phyloP scores from a whole-genome alignment of 768 basidiomycete genomes.

The Lactarius sanguifluus region DNA sequence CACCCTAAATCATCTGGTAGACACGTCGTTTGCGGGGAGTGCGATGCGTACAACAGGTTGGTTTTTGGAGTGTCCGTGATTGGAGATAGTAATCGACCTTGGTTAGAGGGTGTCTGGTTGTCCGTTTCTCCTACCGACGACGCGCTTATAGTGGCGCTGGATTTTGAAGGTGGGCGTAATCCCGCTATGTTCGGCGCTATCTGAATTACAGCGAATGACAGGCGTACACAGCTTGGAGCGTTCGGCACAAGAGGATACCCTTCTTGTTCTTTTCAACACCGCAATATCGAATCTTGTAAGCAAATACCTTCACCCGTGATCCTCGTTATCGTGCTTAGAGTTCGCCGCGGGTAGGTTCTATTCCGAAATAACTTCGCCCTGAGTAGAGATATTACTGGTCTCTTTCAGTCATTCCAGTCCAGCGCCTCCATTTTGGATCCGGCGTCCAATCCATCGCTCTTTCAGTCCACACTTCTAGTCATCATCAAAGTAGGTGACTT shows the following conservation, averaged over 20 bases:
- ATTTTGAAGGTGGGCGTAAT: slow-evolving; percentile 53
- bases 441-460: slow-evolving; percentile 55
- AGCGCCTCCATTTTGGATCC: slow-evolving; percentile 59
- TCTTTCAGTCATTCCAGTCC: slow-evolving; percentile 63
- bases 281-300: slow-evolving; percentile 61
- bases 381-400: slow-evolving; percentile 56
- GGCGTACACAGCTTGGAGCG: slow-evolving; percentile 67
- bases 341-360: slow-evolving; percentile 43
- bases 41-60: slow-evolving; percentile 60
- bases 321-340: not conserved
- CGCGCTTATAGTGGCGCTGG: slow-evolving; percentile 54
- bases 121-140: slow-evolving; percentile 62
- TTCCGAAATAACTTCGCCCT: slow-evolving; percentile 68
- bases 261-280: slow-evolving; percentile 64
- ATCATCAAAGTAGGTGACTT: slow-evolving; percentile 54
- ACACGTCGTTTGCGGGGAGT: slow-evolving; percentile 64
- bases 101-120: slow-evolving; percentile 63
- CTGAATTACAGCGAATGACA: slow-evolving; percentile 19
- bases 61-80: not conserved
- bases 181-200: not conserved
- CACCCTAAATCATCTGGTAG: slow-evolving; percentile 57
- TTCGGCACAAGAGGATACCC: slow-evolving; percentile 61
- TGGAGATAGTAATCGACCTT: not conserved
- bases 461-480: slow-evolving; percentile 58
- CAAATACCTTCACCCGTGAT: not conserved